phyloP scores from a whole-genome alignment of 352 stramenopile species.

The Saprolegnia parasitica region DNA sequence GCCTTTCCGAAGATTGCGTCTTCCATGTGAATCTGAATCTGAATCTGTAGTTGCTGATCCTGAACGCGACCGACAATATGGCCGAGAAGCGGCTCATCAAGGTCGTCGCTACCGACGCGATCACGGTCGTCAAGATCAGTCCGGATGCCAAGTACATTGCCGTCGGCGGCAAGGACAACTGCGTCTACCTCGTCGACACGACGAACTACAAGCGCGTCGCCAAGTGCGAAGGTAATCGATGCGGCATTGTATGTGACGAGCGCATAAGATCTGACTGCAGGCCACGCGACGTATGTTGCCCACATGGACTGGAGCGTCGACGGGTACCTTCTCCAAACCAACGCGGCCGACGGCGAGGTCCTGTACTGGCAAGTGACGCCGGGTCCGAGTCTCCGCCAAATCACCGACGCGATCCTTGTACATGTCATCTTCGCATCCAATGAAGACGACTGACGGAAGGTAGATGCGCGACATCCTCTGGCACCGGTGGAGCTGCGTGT shows the following conservation, averaged over 20 bases:
- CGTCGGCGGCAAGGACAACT: slow-evolving; percentile 55
- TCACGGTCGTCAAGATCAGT: slow-evolving; percentile 44
- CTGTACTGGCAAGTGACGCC: slow-evolving; percentile 48
- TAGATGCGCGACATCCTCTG: slow-evolving; percentile 46
- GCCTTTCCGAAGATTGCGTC: not conserved
- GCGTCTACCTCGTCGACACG: slow-evolving; percentile 52
- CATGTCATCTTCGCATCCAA: not conserved
- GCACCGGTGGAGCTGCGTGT: slow-evolving; percentile 63
- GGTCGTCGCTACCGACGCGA: slow-evolving; percentile 3
- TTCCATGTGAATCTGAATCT: not conserved
- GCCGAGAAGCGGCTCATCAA: slow-evolving; percentile 48
- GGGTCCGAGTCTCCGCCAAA: slow-evolving; percentile 42
- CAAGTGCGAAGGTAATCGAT: slow-evolving; percentile 59
- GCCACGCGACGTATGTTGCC: slow-evolving; percentile 72
- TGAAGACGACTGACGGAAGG: not conserved
- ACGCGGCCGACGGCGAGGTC: slow-evolving; percentile 61
- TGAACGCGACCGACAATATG: slow-evolving; percentile 38
- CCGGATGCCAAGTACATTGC: slow-evolving; percentile 46
- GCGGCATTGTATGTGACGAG: no score
- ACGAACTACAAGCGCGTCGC: slow-evolving; percentile 55
- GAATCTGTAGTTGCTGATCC: slow-evolving; percentile 35
- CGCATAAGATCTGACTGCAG: slow-evolving; percentile 28
- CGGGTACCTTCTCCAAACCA: slow-evolving; percentile 73
- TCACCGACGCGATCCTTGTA: slow-evolving; percentile 56
- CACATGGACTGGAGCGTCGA: slow-evolving; percentile 87